phyloP scores from a whole-genome alignment of 2,329 filamentous ascomycete genomes.

The Fusarium sp. region DNA sequence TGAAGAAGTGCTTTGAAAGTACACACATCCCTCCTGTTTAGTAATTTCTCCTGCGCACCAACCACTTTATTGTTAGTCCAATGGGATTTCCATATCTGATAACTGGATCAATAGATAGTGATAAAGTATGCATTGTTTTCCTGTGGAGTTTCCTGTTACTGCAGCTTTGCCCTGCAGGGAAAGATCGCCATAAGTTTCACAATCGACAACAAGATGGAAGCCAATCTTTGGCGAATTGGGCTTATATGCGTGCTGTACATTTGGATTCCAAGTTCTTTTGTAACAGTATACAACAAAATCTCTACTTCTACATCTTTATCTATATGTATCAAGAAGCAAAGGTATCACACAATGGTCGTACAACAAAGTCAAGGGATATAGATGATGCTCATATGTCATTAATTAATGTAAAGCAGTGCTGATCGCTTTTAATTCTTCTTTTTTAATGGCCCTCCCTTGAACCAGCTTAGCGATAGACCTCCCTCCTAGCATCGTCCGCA shows the following conservation, averaged over 20 bases:
- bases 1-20: neutral
- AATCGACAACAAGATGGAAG: neutral
- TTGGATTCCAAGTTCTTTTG: neutral
- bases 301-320: neutral
- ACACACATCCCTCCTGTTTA: neutral
- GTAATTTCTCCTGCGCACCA: neutral
- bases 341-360: neutral
- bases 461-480: conserved; percentile 49
- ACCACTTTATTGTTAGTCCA: neutral
- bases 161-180: neutral
- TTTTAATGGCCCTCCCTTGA: neutral
- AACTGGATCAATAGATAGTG: neutral
- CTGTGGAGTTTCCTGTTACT: neutral
- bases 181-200: neutral
- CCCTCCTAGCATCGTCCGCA: conserved; percentile 53
- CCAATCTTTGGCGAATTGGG: neutral
- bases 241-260: neutral
- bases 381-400: neutral
- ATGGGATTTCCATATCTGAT: neutral
- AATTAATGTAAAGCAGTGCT: neutral
- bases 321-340: neutral
- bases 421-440: neutral
- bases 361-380: neutral
- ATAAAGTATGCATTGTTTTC: neutral
- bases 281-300: neutral